Percentiles rank a stretch among this genome's conserved stretches.
Conservation (phyloP, 768 basidiomycete species). For the Bullera alba region DNA sequence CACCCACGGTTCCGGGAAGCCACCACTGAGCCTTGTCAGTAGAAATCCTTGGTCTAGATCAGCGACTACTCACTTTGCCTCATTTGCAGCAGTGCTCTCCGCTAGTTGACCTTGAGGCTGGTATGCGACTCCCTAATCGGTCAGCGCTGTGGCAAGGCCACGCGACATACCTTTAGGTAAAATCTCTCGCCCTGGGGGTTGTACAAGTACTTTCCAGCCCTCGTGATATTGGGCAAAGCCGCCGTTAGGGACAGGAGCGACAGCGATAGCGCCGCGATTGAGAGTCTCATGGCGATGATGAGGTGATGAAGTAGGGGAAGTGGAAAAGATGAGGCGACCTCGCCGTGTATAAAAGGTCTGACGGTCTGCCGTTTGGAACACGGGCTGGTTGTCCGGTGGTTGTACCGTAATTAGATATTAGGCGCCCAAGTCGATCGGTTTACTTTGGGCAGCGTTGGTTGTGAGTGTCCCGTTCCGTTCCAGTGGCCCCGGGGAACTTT, state of each 20-base stretch:
- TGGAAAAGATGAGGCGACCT: too few species aligned
- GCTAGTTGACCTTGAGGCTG: conserved; percentile 39
- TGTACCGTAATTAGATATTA: too few species aligned
- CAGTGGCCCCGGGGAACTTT: too few species aligned
- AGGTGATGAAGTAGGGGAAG: not conserved
- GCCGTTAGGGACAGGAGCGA: not conserved
- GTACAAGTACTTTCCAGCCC: conserved; percentile 75
- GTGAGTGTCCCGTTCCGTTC: too few species aligned
- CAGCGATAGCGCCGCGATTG: not conserved
- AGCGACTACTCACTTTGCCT: conserved; percentile 35
- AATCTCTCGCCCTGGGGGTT: conserved; percentile 66
- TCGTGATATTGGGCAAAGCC: conserved; percentile 63
- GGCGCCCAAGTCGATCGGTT: too few species aligned
- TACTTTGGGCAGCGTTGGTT: too few species aligned
- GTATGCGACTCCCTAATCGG: conserved; percentile 37
- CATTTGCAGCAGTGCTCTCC: conserved; percentile 27
- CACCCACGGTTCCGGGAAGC: conserved; percentile 50
- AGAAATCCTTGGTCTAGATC: too few species aligned
- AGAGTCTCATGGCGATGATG: not conserved
- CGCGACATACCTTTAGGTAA: conserved; percentile 66
- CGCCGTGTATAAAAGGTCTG: too few species aligned
- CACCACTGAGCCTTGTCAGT: conserved; percentile 24
- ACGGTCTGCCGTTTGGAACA: too few species aligned
- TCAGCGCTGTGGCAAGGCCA: conserved; percentile 1
- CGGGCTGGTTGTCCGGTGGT: too few species aligned